Base-by-base conservation (phyloP, 306 rosid species). In the Senna siamea region DNA sequence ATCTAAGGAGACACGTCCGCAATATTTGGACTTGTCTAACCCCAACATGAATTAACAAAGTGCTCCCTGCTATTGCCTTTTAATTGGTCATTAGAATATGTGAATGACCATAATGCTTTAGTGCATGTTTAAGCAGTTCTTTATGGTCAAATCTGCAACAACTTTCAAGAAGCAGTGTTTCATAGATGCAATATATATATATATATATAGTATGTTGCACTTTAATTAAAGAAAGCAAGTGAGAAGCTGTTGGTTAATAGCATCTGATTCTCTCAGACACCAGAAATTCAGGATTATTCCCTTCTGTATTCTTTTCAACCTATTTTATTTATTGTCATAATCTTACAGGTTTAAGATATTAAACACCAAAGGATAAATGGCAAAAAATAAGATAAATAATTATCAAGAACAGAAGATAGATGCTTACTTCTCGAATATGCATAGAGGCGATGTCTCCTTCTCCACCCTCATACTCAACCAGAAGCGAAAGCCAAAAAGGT, bases 381-480 rank as follows among this genome's bases (percentile, higher is more conserved):
- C 30, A 1, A 82, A 82, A 62, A 28, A 12, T 26, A 1, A 64
- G n/a, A 64, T 14, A 47, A 61, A 46, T 34, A 73, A 35, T 67
- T 34, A 60, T 58, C 0, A 72, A 52, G n/a, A 69, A 52, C 43
- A 50, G 44, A 50, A 58, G 19, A 80, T 59, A 35, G 47, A 5
- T 47, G 48, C 82, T 1, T 83, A 89, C 98, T 47, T 84, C 78
- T 89, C 72, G 90, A 28, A 93, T 84, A 48, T 89, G 90, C 97
- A 93, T 91, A 55, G 97, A 81, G 54, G 89, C 78, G 7, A 93
- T 69, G 75, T 91, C 98, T 7, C 98, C 98, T 66, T 93, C 98
- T 73, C 89, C 98, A 54, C 85, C 91, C 82, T 86, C 96, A 78
- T 81, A 93, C 60, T 84, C 91, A 3, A 81, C 94, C 35, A 91